Evolutionary conservation across 805 yeast species (phyloP).

Genomic region (Clavispora vitiphila): DNA sequence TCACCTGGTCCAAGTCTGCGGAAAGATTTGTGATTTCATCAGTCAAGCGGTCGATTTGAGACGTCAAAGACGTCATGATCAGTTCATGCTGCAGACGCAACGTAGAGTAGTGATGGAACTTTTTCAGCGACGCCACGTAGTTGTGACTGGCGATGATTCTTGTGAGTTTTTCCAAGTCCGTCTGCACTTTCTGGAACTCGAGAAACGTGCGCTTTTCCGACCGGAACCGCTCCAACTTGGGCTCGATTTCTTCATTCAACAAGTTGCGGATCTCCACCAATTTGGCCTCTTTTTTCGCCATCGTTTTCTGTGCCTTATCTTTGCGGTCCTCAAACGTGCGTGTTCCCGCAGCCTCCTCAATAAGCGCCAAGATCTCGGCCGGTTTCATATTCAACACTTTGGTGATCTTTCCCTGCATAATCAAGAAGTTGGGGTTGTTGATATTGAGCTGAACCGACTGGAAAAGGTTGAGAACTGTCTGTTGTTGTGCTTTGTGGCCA

Average conservation of each 20-base stretch:
- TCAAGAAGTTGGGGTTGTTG: slow-evolving; percentile 93
- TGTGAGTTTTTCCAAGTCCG: slow-evolving; percentile 70
- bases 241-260: slow-evolving; percentile 84
- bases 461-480: slow-evolving; percentile 81
- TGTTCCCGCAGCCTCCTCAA: slow-evolving; percentile 98
- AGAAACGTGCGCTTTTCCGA: slow-evolving; percentile 76
- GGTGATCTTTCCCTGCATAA: slow-evolving; percentile 98
- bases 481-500: slow-evolving; percentile 95
- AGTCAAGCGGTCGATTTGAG: slow-evolving; percentile 41
- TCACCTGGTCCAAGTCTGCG: slow-evolving; percentile 55
- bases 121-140: slow-evolving; percentile 41
- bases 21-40: slow-evolving; percentile 55
- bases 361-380: slow-evolving; percentile 76
- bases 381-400: slow-evolving; percentile 97
- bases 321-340: slow-evolving; percentile 91
- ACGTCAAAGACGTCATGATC: slow-evolving; percentile 36
- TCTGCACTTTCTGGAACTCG: slow-evolving; percentile 81
- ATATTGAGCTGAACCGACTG: slow-evolving; percentile 94
- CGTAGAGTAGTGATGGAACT: slow-evolving; percentile 40
- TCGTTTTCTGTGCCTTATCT: slow-evolving; percentile 85
- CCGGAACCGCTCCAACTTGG: slow-evolving; percentile 76
- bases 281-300: slow-evolving; percentile 86
- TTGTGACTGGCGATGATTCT: slow-evolving; percentile 77
- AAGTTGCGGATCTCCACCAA: slow-evolving; percentile 70
- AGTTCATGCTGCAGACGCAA: slow-evolving; percentile 38